Evolutionary conservation across 495 filamentous ascomycete species (phyloP), one percentile per base, ranked within the genome.

Genomic region (Saxophila tyrrhenica): DNA sequence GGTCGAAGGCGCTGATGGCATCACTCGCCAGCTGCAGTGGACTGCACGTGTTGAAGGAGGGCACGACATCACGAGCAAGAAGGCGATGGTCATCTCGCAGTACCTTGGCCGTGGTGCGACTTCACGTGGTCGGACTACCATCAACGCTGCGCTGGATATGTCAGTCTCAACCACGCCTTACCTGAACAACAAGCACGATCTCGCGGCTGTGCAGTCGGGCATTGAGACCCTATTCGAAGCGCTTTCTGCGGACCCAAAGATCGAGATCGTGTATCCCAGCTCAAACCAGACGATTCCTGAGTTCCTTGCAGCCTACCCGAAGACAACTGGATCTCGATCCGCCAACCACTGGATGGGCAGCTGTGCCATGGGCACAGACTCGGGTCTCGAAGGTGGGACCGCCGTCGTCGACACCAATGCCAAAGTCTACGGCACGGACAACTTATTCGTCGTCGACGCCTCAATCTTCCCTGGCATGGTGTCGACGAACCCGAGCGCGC

Each of bases 281-380:
- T 50, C 74, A 11, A 75, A 74, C 59, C 63, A 70, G 20, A 74
- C 76, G 1, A 71, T 78, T 0, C 60, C 72, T 19, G 71, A 76
- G 1, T 81, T 81, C 62, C 75, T 81, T 35, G 73, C 78, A 42
- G 57, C 59, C 48, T 77, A 78, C 58, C 66, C 77, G 39, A 71
- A 76, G 25, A 74, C 76, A 48, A 56, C 65, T 1, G 49, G 58
- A 17, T 44, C 15, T 13, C 78, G 78, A 21, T 71, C 80, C 25
- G 70, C 83, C 55, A 87, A 84, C 67, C 85, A 88, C 74, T 88
- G 84, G 82, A 75, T 84, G 57, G 76, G 75, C 25, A 77, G 73
- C 29, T 69, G 71, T 42, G 86, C 85, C 73, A 71, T 88, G 55
- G 84, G 84, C 42, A 66, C 67, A 23, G 80, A 87, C 63, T 80